Percentiles rank a stretch among this genome's conserved stretches.
These are phyloP conservation scores for Massariosphaeria phaeospora DNA, from an alignment of 495 filamentous ascomycete genomes.

Conservation along the genomic window DNA sequence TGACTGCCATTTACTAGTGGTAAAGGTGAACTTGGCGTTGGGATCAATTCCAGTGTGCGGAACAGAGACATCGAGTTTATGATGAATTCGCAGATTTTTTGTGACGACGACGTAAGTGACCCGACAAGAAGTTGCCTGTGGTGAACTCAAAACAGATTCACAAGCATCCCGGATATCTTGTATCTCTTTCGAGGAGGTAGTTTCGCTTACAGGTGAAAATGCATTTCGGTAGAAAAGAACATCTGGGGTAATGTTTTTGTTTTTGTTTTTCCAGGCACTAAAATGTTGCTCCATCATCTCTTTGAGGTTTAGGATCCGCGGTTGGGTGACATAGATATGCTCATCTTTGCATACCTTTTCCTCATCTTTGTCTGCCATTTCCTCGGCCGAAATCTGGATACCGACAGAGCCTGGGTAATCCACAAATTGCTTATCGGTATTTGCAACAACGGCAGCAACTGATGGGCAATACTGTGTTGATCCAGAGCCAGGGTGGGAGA, in stretches of 20 bases:
- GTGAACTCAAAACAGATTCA: neutral
- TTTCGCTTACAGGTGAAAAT: neutral
- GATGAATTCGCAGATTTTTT: no score
- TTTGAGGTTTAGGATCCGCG: neutral
- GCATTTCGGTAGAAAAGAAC: neutral
- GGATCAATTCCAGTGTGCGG: neutral
- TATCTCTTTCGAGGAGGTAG: neutral
- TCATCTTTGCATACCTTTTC: no score
- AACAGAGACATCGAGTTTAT: neutral
- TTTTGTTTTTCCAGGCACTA: neutral
- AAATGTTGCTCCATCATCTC: neutral
- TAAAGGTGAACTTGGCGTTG: neutral
- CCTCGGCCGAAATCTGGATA: neutral
- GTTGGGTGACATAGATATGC: no score
- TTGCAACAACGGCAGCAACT: neutral
- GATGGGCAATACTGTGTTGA: neutral
- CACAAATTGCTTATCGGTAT: neutral
- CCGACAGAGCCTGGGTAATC: neutral
- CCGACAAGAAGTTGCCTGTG: neutral
- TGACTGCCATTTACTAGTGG: no score
- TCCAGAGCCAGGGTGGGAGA: neutral
- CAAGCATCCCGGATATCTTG: neutral
- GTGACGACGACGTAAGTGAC: no score
- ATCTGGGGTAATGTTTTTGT: neutral
- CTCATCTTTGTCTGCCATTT: no score